phyloP scores from a whole-genome alignment of 2,329 filamentous ascomycete genomes.

The Fusarium newnesense region DNA sequence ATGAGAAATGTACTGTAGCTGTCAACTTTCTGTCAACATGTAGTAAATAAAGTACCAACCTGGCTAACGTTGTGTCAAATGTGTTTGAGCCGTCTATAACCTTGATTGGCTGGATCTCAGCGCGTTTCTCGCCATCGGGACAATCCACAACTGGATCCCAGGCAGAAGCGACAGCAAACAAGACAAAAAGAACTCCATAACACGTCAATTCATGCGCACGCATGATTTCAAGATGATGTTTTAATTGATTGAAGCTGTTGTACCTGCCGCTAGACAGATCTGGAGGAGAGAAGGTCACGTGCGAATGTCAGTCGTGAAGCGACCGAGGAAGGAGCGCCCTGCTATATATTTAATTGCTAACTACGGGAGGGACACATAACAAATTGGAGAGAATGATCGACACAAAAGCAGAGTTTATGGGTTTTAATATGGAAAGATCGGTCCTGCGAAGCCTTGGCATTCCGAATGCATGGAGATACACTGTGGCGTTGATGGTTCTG shows the following conservation, averaged over 20 bases:
- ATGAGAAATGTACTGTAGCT: neutral
- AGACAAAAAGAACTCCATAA: neutral
- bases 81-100: slow-evolving; percentile 12
- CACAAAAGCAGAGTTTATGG: neutral
- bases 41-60: neutral
- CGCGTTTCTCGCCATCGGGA: neutral
- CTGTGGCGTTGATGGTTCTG: neutral
- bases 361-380: neutral
- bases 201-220: neutral
- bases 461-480: neutral
- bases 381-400: accelerated
- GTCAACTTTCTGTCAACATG: neutral
- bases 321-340: neutral
- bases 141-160: slow-evolving; percentile 4
- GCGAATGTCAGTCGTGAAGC: neutral
- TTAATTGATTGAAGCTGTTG: neutral
- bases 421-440: neutral
- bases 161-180: neutral
- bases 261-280: neutral
- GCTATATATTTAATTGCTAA: neutral
- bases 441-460: neutral
- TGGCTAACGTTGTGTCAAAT: slow-evolving; percentile 4
- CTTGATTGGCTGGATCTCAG: slow-evolving; percentile 4
- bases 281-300: neutral
- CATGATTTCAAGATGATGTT: neutral